Evolutionary conservation across 768 basidiomycete species (phyloP), one percentile per base, ranked within the genome.

Genomic region (Pleurotus citrinopileatus): DNA sequence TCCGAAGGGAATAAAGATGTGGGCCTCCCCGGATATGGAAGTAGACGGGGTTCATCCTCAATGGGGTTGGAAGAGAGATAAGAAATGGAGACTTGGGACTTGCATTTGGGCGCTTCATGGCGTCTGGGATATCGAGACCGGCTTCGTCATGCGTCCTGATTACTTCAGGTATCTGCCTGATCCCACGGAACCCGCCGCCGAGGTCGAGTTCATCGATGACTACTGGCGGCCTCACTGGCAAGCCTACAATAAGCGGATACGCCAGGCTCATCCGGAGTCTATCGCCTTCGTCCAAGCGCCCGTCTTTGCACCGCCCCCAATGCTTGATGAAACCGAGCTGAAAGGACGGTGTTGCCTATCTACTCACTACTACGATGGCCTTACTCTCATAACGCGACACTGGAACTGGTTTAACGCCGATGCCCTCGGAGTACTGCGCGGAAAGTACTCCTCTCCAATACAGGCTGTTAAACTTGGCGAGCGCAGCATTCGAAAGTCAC

Each of bases 351-450:
- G 79, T 25, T 82, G 73, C 27, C 87, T 91, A 59, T 86, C 89
- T 3, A 77, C 86, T 0, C 96, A 98, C 67, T 98, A 94, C 67
- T 98, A 98, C 63, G 95, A 98, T 61, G 95, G 95, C 1, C 73
- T 98, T 36, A 98, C 96, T 0, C 80, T 98, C 37, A 75, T 98
- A n/a, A 90, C 91, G 28, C 78, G 91, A 29, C 91, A 94, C 62
- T 94, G 91, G 92, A 88, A 94, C 65, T 87, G 87, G 86, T 89
- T 93, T 78, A 98, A 98, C 61, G 94, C 93, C 2, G 94, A 98
- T 68, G 94, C 95, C 1, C 72, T 99, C 0, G 97, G 96, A 1
- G 65, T 98, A n/a, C 69, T 99, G 28, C 75, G 96, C 17, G 91
- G 93, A 7, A 89, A 89, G 61, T 89, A 96, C 64, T 73, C 75